These are phyloP conservation scores for Hygrophorus pudorinus DNA, from an alignment of 768 basidiomycete species.

Conservation along the genomic window DNA sequence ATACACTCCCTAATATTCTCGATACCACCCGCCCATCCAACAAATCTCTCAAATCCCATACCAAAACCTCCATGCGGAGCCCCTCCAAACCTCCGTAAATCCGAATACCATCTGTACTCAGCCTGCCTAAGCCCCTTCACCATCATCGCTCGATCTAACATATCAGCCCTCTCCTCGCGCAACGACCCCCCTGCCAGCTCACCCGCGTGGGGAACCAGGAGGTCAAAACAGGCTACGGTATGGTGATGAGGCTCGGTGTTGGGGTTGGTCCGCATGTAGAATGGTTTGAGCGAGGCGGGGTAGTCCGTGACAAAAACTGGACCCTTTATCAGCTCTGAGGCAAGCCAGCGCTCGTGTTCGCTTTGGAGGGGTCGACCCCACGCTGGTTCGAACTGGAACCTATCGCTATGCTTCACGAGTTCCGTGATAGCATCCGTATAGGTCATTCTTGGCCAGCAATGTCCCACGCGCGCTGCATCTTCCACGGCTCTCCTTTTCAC, in stretches of 20 bases:
- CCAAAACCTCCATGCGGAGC: constrained; percentile 95
- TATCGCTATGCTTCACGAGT: constrained; percentile 31
- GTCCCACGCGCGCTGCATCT: constrained; percentile 21
- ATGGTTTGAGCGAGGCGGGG: constrained; percentile 75
- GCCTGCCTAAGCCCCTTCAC: constrained; percentile 32
- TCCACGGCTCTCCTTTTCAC: constrained; percentile 24
- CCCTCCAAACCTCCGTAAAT: constrained; percentile 75
- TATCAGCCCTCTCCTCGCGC: constrained; percentile 61
- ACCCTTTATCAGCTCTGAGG: constrained; percentile 51
- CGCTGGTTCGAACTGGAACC: constrained; percentile 44
- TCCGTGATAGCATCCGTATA: constrained; percentile 69
- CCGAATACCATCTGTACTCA: constrained; percentile 64
- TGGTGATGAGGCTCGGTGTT: too few species aligned
- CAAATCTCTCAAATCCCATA: constrained; percentile 86
- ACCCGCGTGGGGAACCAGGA: constrained; percentile 80
- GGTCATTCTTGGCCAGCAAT: constrained; percentile 60
- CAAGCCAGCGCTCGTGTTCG: constrained; percentile 91
- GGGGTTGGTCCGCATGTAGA: constrained; percentile 83
- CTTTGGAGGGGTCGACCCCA: constrained; percentile 74
- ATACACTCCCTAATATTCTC: constrained; percentile 92
- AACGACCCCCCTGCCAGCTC: constrained; percentile 91
- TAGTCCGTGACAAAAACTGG: constrained; percentile 93
- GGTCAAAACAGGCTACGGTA: constrained; percentile 92
- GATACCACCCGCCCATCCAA: constrained; percentile 79
- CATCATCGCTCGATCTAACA: constrained; percentile 42